Percentiles rank a stretch among this genome's conserved stretches.
phyloP scores from a whole-genome alignment of 2,329 filamentous ascomycete genomes.

The Mycocentrospora acerina region DNA sequence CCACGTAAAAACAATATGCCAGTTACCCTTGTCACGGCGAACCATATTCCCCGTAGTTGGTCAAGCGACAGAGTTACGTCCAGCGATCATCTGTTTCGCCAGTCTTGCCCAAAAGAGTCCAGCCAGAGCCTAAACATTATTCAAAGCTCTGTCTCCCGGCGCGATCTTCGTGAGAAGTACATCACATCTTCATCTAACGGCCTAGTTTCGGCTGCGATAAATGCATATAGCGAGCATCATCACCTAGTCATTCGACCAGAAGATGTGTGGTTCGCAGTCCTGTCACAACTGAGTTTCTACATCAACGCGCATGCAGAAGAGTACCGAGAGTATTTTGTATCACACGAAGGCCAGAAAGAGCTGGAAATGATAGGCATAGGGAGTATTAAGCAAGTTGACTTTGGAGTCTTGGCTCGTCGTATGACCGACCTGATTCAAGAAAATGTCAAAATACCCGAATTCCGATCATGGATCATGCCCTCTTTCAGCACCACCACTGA shows the following conservation, averaged over 20 bases:
- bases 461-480: slow-evolving; percentile 20
- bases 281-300: slow-evolving; percentile 27
- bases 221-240: slow-evolving; percentile 21
- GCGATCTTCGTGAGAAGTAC: slow-evolving; percentile 1
- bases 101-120: neutral
- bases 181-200: slow-evolving; percentile 13
- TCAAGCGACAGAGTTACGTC: neutral
- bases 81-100: neutral
- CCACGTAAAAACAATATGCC: too few relatives aligned
- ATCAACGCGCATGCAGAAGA: slow-evolving; percentile 26
- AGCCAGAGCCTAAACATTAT: slow-evolving; percentile 6
- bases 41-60: slow-evolving; percentile 4
- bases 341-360: slow-evolving; percentile 29
- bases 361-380: slow-evolving; percentile 10
- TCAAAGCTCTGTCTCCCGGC: slow-evolving; percentile 9
- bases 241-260: slow-evolving; percentile 27
- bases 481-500: slow-evolving; percentile 20
- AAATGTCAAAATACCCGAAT: slow-evolving; percentile 10
- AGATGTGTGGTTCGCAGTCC: slow-evolving; percentile 29
- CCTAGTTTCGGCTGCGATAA: slow-evolving; percentile 15
- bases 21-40: slow-evolving; percentile 10
- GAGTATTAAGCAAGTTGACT: slow-evolving; percentile 3
- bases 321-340: slow-evolving; percentile 30
- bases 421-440: slow-evolving; percentile 10
- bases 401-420: slow-evolving; percentile 4